A percentile compares a stretch with the other conserved stretches of the same genome.
phyloP scores from a whole-genome alignment of 352 stramenopile species.

The Globisporangium rhizosaccharum region DNA sequence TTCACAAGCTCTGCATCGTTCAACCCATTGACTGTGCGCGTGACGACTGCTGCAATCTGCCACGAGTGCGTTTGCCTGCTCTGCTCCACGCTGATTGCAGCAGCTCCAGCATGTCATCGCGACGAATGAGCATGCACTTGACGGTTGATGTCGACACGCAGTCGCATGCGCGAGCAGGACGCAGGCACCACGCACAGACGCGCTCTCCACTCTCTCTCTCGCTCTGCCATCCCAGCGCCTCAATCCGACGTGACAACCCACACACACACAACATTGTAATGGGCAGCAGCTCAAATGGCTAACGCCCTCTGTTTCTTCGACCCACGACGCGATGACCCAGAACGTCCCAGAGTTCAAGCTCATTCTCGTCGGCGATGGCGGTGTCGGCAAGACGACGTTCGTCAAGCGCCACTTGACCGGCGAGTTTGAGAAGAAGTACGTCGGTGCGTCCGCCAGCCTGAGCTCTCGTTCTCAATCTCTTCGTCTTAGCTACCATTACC shows the following conservation, averaged over 20 bases:
- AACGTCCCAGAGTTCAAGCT: conserved; percentile 99
- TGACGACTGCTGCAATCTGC: too few relatives aligned
- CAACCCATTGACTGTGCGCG: too few relatives aligned
- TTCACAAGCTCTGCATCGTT: too few relatives aligned
- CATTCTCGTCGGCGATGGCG: conserved; percentile 99
- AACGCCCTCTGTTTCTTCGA: background rate
- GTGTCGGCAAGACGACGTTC: conserved; percentile 99
- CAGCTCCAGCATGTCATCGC: too few relatives aligned
- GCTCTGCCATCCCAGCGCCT: too few relatives aligned
- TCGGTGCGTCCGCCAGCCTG: conserved; percentile 38
- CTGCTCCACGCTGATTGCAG: too few relatives aligned
- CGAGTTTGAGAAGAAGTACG: conserved; percentile 99
- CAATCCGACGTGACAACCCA: background rate
- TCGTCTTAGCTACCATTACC: background rate
- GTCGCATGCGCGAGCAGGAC: too few relatives aligned
- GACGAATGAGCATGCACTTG: too few relatives aligned
- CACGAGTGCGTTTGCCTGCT: too few relatives aligned
- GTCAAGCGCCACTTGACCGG: conserved; percentile 99
- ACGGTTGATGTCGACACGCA: too few relatives aligned
- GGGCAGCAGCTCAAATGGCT: background rate
- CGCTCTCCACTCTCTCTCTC: too few relatives aligned
- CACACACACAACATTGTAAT: background rate
- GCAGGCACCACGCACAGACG: too few relatives aligned
- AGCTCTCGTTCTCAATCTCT: background rate
- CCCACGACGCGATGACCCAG: conserved; percentile 27